Evolutionary conservation across 1,284 basidiomycete genomes (phyloP).

Genomic region (Marasmius oreades): DNA sequence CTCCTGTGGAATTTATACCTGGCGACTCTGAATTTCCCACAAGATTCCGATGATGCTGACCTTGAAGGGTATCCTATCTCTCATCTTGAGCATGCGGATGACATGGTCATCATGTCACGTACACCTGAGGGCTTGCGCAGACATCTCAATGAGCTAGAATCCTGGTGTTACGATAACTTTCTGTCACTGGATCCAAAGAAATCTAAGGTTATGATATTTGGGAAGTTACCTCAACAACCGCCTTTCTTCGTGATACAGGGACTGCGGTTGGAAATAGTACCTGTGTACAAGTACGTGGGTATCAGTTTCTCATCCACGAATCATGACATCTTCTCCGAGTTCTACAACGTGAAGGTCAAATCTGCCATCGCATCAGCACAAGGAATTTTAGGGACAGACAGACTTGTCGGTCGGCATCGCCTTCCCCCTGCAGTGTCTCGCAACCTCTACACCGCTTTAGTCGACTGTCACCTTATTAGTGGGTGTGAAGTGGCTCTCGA

Average conservation of each 20-base stretch:
- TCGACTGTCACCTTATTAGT: no score
- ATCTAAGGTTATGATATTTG: conserved; percentile 18
- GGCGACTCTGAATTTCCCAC: conserved; percentile 23
- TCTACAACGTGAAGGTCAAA: conserved; percentile 7
- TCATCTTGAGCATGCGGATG: no score
- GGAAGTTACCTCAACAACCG: conserved; percentile 1
- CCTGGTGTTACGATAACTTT: conserved; percentile 22
- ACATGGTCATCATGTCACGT: conserved; percentile 26
- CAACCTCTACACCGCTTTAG: no score
- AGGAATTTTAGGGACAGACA: conserved; percentile 1
- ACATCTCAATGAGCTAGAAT: conserved; percentile 20
- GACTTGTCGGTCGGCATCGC: background rate
- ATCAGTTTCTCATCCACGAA: conserved; percentile 2
- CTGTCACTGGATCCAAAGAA: conserved; percentile 25
- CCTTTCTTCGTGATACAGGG: background rate
- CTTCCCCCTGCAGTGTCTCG: background rate
- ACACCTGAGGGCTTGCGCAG: conserved; percentile 19
- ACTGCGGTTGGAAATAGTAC: background rate
- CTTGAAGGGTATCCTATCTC: no score
- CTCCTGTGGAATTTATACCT: conserved; percentile 31
- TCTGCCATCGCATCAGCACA: background rate
- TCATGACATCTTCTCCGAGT: conserved; percentile 2
- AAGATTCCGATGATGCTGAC: no score
- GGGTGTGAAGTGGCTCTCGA: no score
- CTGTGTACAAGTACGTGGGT: conserved; percentile 11